Percentiles rank a stretch among this genome's conserved stretches.
These are phyloP conservation scores for Kandelia obovata DNA, from an alignment of 345 rosid species.

Conservation along the genomic window DNA sequence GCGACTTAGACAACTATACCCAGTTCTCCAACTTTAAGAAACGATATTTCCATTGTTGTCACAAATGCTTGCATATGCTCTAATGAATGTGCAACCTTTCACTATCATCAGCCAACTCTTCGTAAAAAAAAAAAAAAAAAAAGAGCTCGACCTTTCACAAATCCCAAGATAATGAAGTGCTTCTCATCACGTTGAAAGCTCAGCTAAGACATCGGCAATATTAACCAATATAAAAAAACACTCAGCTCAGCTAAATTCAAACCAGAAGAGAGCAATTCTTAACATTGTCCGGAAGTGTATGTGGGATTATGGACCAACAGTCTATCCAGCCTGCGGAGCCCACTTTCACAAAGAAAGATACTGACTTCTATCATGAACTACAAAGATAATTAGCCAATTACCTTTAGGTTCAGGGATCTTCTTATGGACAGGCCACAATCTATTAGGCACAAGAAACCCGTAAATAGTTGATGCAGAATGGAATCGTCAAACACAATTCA, in stretches of 20 bases:
- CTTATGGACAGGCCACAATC: conserved; percentile 40
- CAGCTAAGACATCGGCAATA: too few species aligned
- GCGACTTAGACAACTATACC: conserved; percentile 1
- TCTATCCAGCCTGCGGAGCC: conserved; percentile 11
- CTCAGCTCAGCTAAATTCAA: too few species aligned
- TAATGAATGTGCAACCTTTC: neutral
- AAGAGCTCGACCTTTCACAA: neutral
- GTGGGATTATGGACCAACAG: neutral
- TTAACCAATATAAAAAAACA: too few species aligned
- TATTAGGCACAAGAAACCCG: conserved; percentile 66
- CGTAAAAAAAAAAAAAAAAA: neutral
- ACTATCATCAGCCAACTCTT: neutral
- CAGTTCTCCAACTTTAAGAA: neutral
- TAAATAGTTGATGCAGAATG: conserved; percentile 19
- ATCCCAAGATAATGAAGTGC: neutral
- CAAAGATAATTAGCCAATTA: conserved; percentile 15
- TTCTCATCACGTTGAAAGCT: too few species aligned
- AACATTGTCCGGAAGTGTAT: neutral
- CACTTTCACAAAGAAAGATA: neutral
- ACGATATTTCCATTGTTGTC: neutral
- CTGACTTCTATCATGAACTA: neutral
- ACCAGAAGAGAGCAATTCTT: neutral
- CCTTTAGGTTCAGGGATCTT: conserved; percentile 63
- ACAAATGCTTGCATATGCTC: conserved; percentile 3
- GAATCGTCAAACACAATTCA: conserved; percentile 6